Evolutionary conservation across 768 basidiomycete genomes (phyloP).

Genomic region (Dendrothele bispora): DNA sequence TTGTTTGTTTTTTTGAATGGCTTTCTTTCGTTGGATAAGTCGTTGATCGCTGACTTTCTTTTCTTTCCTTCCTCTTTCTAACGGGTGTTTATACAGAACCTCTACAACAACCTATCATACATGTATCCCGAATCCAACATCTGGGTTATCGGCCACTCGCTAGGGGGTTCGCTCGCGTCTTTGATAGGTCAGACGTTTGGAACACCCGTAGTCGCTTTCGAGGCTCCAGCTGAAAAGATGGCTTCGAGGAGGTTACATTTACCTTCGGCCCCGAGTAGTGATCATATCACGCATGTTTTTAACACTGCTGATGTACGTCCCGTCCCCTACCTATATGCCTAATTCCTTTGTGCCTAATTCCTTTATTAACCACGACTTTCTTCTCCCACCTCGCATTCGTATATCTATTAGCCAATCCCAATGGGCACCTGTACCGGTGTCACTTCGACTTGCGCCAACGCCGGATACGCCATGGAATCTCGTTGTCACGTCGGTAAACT

Average conservation of each 20-base stretch:
- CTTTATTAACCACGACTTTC: too few relatives aligned
- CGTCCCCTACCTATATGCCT: not conserved
- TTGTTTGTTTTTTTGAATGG: too few relatives aligned
- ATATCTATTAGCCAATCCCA: slow-evolving; percentile 71
- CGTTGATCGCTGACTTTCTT: too few relatives aligned
- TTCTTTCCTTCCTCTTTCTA: slow-evolving; percentile 1
- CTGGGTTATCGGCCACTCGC: slow-evolving; percentile 85
- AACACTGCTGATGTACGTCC: slow-evolving; percentile 78
- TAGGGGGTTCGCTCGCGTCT: slow-evolving; percentile 85
- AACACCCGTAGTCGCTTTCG: slow-evolving; percentile 88
- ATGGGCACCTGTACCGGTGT: slow-evolving; percentile 83
- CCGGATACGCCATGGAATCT: slow-evolving; percentile 84
- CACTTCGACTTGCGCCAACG: slow-evolving; percentile 46
- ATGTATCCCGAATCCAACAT: slow-evolving; percentile 90
- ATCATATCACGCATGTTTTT: slow-evolving; percentile 85
- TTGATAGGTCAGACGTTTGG: slow-evolving; percentile 90
- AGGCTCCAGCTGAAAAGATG: slow-evolving; percentile 73
- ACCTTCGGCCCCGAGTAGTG: slow-evolving; percentile 55
- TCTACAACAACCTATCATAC: slow-evolving; percentile 90
- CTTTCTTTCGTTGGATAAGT: too few relatives aligned
- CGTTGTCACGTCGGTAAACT: slow-evolving; percentile 88
- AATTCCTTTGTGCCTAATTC: not conserved
- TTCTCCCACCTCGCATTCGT: too few relatives aligned
- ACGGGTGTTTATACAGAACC: slow-evolving; percentile 49
- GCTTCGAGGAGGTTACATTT: slow-evolving; percentile 83